Evolutionary conservation across 2,329 filamentous ascomycete genomes (phyloP), one percentile per base, ranked within the genome.

Genomic region (Hypoxylon sp.): DNA sequence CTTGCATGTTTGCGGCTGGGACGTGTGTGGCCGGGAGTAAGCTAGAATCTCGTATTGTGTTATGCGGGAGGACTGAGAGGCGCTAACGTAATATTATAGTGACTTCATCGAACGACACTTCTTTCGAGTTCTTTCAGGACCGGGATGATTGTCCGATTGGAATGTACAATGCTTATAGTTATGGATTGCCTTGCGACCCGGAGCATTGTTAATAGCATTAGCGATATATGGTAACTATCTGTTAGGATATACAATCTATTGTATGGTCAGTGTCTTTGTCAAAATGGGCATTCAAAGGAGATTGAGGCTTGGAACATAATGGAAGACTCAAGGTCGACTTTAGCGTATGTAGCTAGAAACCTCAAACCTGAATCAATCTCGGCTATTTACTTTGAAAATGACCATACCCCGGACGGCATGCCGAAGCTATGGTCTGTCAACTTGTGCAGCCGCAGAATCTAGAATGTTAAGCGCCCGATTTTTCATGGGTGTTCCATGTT

Each of bases 91-190:
- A 17, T 37, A 39, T 3, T 50, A 76, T 48, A 77, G 75, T 74
- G 39, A 77, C 74, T n/a, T 76, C 73, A 3, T 78, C 77, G 3
- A 77, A 75, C 35, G 77, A 79, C 39, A 79, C 78, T 2, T 64
- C 64, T 42, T 78, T 79, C 51, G 62, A 74, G 9, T 80, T 68
- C 57, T 76, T 76, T 57, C 77, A 78, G 59, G 71, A 78, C 35
- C 53, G 22, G 29, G 55, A 73, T 11, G 66, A 72, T 1, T 77
- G 76, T 33, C 73, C 77, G 3, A 78, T 78, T 59, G 76, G 77
- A 2, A 61, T 78, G 6, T 79, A 78, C 39, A 77, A 70, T 9
- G n/a, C 73, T 0, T 78, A 77, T 33, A 77, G 72, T 53, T 78
- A 78, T 33, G 74, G 73, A 8, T 50, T 77, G 42, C 74, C 74